phyloP scores from a whole-genome alignment of 2,329 filamentous ascomycete genomes.

The Aspergillus tanneri region DNA sequence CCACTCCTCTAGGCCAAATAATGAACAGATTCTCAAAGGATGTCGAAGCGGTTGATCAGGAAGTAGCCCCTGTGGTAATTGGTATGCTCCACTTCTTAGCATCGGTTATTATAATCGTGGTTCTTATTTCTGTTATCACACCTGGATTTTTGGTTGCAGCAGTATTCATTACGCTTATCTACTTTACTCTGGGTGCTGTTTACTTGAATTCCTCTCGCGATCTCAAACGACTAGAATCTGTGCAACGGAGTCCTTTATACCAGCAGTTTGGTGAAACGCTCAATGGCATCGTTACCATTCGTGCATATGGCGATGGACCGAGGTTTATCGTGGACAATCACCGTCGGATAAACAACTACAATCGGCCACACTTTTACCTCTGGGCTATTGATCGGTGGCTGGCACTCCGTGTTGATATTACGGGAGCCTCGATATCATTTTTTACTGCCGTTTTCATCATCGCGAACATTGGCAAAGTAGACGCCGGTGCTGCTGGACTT shows the following conservation, averaged over 20 bases:
- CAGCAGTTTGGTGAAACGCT: background rate
- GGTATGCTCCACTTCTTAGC: slow-evolving; percentile 66
- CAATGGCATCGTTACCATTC: background rate
- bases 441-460: slow-evolving; percentile 57
- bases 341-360: background rate
- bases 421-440: slow-evolving; percentile 60
- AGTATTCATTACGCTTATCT: slow-evolving; percentile 78
- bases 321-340: slow-evolving; percentile 94
- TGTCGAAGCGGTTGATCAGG: slow-evolving; percentile 90
- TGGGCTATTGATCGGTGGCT: slow-evolving; percentile 75
- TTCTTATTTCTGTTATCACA: slow-evolving; percentile 83
- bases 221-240: background rate
- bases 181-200: slow-evolving; percentile 78
- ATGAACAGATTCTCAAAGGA: slow-evolving; percentile 99
- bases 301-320: slow-evolving; percentile 69
- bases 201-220: background rate
- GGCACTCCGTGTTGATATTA: slow-evolving; percentile 73
- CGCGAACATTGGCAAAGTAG: background rate
- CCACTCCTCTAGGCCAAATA: slow-evolving; percentile 89
- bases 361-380: slow-evolving; percentile 45
- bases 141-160: slow-evolving; percentile 87
- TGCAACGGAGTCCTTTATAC: background rate
- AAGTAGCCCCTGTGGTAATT: slow-evolving; percentile 89
- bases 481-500: background rate
- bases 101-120: slow-evolving; percentile 77